Conservation (phyloP, 2,329 filamentous ascomycete genomes). For the Hortaea sp. region DNA sequence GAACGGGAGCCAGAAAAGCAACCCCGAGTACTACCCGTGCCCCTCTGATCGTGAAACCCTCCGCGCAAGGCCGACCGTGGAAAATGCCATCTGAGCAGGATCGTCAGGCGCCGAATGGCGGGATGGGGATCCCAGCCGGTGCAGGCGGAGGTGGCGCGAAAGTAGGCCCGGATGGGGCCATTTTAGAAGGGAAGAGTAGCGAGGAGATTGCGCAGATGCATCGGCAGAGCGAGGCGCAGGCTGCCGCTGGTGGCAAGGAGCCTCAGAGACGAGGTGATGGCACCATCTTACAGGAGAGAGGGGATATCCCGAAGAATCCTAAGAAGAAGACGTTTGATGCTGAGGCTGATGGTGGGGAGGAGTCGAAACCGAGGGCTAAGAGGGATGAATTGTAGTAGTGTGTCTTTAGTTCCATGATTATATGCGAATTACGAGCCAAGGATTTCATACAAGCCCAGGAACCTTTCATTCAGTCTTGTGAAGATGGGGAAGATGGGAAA, state of each 20-base stretch:
- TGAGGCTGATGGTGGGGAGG: conserved; percentile 26
- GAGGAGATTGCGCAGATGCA: conserved; percentile 36
- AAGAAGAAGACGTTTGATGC: conserved; percentile 56
- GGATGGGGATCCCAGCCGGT: conserved; percentile 37
- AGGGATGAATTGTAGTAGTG: conserved; percentile 22
- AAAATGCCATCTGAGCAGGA: conserved; percentile 4
- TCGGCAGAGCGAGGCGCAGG: conserved; percentile 19
- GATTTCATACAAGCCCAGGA: no score
- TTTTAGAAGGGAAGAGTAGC: conserved; percentile 22
- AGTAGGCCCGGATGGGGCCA: conserved; percentile 16
- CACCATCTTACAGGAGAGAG: conserved; percentile 31
- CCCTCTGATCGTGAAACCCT: conserved; percentile 35
- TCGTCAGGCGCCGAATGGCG: conserved; percentile 7
- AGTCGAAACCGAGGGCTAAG: conserved; percentile 5
- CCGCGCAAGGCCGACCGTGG: conserved; percentile 26
- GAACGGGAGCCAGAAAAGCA: not conserved
- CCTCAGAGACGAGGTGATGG: conserved; percentile 33
- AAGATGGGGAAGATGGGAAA: no score
- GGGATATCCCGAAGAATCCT: conserved; percentile 38
- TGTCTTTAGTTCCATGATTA: no score
- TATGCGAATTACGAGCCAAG: no score
- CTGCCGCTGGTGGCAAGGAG: conserved; percentile 13
- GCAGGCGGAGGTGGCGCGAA: conserved; percentile 38
- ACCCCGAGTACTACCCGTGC: conserved; percentile 21
- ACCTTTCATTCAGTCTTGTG: no score